A percentile compares a stretch with the other conserved stretches of the same genome.
Evolutionary conservation across 2,329 filamentous ascomycete genomes (phyloP).

Genomic region (Cytospora schulzeri): DNA sequence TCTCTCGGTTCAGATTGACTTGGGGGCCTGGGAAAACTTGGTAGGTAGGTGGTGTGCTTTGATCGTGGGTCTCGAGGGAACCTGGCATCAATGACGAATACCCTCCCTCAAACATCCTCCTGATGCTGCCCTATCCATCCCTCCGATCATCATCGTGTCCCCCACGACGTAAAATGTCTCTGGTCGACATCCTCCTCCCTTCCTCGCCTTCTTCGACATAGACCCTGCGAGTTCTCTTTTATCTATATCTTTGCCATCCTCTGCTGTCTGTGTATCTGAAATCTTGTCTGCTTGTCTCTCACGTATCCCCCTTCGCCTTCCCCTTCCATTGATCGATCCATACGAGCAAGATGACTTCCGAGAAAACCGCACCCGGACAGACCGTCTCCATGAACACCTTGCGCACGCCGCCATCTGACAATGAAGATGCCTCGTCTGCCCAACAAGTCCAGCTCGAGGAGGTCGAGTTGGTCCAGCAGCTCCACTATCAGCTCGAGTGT

Average conservation of each 20-base stretch:
- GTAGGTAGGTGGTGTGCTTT: slow-evolving; percentile 2
- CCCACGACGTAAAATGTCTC: slow-evolving; percentile 21
- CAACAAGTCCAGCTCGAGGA: slow-evolving; percentile 16
- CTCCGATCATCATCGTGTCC: slow-evolving; percentile 23
- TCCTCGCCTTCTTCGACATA: slow-evolving; percentile 13
- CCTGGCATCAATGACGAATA: not conserved
- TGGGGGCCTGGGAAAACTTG: not conserved
- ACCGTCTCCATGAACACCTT: slow-evolving; percentile 20
- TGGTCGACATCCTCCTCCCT: slow-evolving; percentile 19
- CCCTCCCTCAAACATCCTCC: not conserved
- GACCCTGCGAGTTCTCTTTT: not conserved
- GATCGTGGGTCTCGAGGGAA: slow-evolving; percentile 9
- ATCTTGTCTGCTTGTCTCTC: slow-evolving; percentile 10
- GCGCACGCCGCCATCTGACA: slow-evolving; percentile 21
- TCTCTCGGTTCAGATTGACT: not conserved
- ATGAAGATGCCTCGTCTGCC: slow-evolving; percentile 23
- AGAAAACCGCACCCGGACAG: slow-evolving; percentile 21
- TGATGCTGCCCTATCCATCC: slow-evolving; percentile 10
- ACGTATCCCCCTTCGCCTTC: not conserved
- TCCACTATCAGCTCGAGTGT: slow-evolving; percentile 30
- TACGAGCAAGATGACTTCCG: slow-evolving; percentile 17
- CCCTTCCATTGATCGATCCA: slow-evolving; percentile 12
- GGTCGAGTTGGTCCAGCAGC: slow-evolving; percentile 21
- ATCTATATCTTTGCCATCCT: slow-evolving; percentile 21
- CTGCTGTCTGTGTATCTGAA: slow-evolving; percentile 19